Base-by-base conservation (phyloP, 1,139 yeast genomes). In the Zygoascus meyerae region DNA sequence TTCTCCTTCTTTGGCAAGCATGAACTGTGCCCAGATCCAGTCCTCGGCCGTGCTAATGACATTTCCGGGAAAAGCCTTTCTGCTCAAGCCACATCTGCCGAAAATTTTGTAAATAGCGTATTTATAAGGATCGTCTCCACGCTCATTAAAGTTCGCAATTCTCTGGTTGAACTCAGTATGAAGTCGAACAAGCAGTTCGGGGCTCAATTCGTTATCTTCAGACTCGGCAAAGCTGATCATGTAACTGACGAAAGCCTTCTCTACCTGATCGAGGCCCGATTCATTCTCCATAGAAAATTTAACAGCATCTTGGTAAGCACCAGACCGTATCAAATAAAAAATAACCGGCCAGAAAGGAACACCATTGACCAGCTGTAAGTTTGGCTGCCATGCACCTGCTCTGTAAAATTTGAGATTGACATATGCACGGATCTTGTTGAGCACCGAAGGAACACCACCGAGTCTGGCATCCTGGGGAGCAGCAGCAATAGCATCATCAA, bases 1-100 rank as follows among this genome's bases (percentile, higher is more conserved):
- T 28, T 64, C 49, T 38, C 61, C 55, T 57, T 85, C 94, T 50
- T 82, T 79, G 14, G 85, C 78, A 30, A 90, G 72, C 60, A 82
- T 77, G 48, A 92, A 74, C 66, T 92, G 97, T 62, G 86, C 78
- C 99, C 98, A 92, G 47, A 90, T 67, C 98, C 98, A 92, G 66
- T 92, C 98, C 64, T 92, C 98, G 45, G 90, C 78, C 51, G 95
- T 86, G 40, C 81, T 68, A 39, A 90, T 81, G 42, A 92, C 83
- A 26, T 75, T 71, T 14, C 55, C 61, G 2, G 96, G 94, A 46
- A 90, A 74, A n/a, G 79, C 74, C 61, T 86, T 86, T 58, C 83
- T 79, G 8, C 81, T 72, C 53, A 85, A 70, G 56, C 89, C 96
- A 65, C 97, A 89, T 63, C 95, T 83, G 9, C 98, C 98, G 51